phyloP scores from a whole-genome alignment of 768 basidiomycete species.

The Tulasnella sp. region DNA sequence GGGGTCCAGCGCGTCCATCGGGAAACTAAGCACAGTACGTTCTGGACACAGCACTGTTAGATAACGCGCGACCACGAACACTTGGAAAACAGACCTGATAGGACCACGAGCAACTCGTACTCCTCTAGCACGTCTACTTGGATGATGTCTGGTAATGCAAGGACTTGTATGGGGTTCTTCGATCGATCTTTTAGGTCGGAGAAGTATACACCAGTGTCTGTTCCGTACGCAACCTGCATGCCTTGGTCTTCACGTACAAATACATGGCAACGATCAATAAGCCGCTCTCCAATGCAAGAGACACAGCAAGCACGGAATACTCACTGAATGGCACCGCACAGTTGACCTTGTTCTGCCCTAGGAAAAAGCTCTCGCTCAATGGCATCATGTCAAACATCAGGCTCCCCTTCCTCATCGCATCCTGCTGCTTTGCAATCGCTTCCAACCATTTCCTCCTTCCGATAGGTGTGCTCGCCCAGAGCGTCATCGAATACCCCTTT shows the following conservation, averaged over 20 bases:
- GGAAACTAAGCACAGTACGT: conserved; percentile 92
- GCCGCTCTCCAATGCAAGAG: neutral
- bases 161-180: conserved; percentile 79
- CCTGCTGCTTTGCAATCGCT: conserved; percentile 80
- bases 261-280: neutral
- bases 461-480: conserved; percentile 81
- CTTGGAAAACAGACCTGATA: conserved; percentile 65
- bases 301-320: conserved; percentile 27
- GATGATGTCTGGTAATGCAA: conserved; percentile 76
- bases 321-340: conserved; percentile 82
- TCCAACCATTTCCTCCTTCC: conserved; percentile 93
- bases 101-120: conserved; percentile 89
- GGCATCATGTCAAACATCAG: conserved; percentile 74
- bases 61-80: too few relatives aligned
- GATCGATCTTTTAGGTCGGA: conserved; percentile 70
- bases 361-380: conserved; percentile 82
- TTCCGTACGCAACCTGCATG: conserved; percentile 85
- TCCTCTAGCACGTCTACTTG: conserved; percentile 97
- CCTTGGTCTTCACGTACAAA: conserved; percentile 52
- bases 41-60: conserved; percentile 40
- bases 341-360: conserved; percentile 74
- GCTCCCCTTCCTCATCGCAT: conserved; percentile 69
- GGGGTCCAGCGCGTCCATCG: conserved; percentile 81
- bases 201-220: conserved; percentile 92
- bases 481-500: conserved; percentile 80